Percentiles rank a stretch among this genome's conserved stretches.
These are phyloP conservation scores for Cercophora sp. DNA, from an alignment of 495 filamentous ascomycete genomes.

Conservation along the genomic window DNA sequence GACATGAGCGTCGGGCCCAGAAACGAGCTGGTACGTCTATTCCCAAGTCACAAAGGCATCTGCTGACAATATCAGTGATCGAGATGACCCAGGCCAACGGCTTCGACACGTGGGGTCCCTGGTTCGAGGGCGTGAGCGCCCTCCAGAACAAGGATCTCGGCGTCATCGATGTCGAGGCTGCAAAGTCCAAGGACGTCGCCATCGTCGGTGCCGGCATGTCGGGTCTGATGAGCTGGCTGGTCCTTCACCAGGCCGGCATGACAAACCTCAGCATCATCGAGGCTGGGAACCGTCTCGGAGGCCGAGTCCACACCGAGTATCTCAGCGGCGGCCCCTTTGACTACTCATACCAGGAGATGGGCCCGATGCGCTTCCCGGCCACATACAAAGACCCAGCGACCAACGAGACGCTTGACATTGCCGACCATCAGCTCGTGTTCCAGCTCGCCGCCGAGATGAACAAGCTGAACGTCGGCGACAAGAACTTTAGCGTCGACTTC, in stretches of 20 bases:
- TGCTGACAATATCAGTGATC: constrained; percentile 21
- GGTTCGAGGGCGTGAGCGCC: constrained; percentile 66
- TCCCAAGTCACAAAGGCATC: background rate
- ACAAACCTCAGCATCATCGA: constrained; percentile 40
- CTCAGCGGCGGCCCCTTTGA: constrained; percentile 57
- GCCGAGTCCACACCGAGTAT: constrained; percentile 61
- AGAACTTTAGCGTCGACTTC: constrained; percentile 58
- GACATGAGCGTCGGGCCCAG: constrained; percentile 28
- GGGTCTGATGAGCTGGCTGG: constrained; percentile 54
- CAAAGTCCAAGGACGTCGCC: constrained; percentile 54
- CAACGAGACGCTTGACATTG: constrained; percentile 53
- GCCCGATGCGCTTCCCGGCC: constrained; percentile 63
- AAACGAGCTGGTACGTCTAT: constrained; percentile 19
- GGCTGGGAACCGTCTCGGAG: constrained; percentile 35
- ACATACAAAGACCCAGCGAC: constrained; percentile 40
- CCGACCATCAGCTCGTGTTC: constrained; percentile 60
- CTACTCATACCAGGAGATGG: constrained; percentile 75
- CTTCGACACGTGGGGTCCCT: constrained; percentile 59
- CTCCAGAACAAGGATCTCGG: constrained; percentile 52
- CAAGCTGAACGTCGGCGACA: constrained; percentile 47
- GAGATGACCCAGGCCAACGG: constrained; percentile 45
- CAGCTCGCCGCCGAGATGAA: constrained; percentile 59
- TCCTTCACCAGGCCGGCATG: constrained; percentile 36
- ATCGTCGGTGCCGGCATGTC: constrained; percentile 69
- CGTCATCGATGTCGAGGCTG: constrained; percentile 47